Evolutionary conservation across 2,329 filamentous ascomycete species (phyloP).

Genomic region (Ilyonectria robusta): DNA sequence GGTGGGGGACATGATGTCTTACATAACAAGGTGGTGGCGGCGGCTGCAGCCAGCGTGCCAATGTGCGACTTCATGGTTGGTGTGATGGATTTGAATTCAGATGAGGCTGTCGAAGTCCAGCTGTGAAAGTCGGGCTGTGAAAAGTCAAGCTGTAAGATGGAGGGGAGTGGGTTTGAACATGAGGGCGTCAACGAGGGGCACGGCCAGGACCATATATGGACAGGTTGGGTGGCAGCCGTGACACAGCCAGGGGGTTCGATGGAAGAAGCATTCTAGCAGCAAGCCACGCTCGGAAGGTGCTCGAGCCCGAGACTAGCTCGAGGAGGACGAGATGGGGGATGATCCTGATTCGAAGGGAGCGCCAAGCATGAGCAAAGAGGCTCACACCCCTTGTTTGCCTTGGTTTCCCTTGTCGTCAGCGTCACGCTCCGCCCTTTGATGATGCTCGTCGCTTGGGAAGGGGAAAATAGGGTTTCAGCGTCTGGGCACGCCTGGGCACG

Average conservation of each 20-base stretch:
- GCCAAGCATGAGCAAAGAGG: conserved; percentile 5
- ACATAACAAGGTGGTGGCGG: conserved; percentile 36
- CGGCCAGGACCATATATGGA: conserved; percentile 24
- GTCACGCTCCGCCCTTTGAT: conserved; percentile 15
- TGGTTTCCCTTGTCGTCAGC: conserved; percentile 26
- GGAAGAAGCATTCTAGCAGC: conserved; percentile 28
- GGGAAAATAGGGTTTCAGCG: conserved; percentile 36
- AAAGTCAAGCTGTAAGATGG: conserved; percentile 8
- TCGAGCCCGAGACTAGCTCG: conserved; percentile 21
- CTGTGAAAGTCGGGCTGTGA: not conserved
- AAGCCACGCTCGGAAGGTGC: conserved; percentile 30
- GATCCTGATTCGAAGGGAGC: conserved; percentile 19
- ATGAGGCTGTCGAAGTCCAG: not conserved
- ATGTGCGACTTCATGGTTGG: conserved; percentile 40
- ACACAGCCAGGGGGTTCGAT: conserved; percentile 20
- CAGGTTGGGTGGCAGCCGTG: conserved; percentile 4
- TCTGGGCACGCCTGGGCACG: not conserved
- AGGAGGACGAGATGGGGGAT: conserved; percentile 7
- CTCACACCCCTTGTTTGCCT: conserved; percentile 13
- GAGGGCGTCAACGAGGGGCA: not conserved
- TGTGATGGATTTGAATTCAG: not conserved
- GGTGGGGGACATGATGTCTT: conserved; percentile 4
- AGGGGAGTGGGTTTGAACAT: not conserved
- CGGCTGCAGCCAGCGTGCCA: conserved; percentile 32
- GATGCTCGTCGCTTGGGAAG: conserved; percentile 3